These are phyloP conservation scores for Xylaria sp. DNA, from an alignment of 2,329 filamentous ascomycete species.

Conservation along the genomic window DNA sequence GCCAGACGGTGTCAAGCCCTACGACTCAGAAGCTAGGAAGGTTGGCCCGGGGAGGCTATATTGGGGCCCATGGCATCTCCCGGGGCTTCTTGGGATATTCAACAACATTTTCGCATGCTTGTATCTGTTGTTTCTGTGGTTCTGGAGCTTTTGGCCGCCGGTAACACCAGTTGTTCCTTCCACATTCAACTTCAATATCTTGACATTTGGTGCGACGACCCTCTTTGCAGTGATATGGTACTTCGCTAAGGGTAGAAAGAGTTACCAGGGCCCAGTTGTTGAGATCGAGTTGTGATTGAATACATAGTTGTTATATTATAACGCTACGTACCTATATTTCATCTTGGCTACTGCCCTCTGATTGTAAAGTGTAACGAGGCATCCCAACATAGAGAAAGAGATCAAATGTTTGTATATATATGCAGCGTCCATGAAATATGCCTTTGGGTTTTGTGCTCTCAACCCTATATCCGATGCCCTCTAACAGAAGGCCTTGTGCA, in stretches of 20 bases:
- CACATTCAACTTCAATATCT: neutral
- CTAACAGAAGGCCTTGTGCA: too few species aligned
- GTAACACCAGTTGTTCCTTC: neutral
- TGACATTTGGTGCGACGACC: neutral
- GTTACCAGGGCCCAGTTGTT: neutral
- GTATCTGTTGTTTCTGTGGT: neutral
- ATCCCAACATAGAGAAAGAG: too few species aligned
- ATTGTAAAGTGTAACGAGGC: too few species aligned
- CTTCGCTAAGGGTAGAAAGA: neutral
- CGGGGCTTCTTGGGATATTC: neutral
- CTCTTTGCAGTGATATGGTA: neutral
- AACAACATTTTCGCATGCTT: neutral
- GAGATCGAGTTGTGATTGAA: neutral
- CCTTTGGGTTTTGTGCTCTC: too few species aligned
- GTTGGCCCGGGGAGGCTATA: neutral
- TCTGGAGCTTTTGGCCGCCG: constrained; percentile 1
- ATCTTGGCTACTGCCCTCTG: too few species aligned
- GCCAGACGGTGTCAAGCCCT: constrained; percentile 4
- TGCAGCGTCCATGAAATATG: too few species aligned
- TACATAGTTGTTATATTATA: too few species aligned
- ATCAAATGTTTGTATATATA: too few species aligned
- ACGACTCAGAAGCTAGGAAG: neutral
- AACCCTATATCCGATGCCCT: too few species aligned
- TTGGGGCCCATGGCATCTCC: constrained; percentile 3
- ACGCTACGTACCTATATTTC: too few species aligned